Evolutionary conservation across 768 basidiomycete species (phyloP).

Genomic region (Collybia mongolica): DNA sequence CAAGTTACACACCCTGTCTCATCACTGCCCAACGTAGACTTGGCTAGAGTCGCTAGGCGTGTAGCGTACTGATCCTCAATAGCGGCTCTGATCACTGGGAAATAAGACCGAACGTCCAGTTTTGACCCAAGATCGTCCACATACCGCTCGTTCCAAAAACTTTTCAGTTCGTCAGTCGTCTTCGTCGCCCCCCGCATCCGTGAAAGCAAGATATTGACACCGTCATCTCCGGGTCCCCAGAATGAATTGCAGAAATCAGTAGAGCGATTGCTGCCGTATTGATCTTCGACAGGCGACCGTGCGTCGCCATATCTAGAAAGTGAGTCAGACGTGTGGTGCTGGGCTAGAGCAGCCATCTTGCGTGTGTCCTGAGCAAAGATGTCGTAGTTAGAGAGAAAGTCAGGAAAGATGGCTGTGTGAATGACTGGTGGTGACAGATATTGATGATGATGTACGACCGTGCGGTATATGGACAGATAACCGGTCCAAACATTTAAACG

Average conservation of each 20-base stretch:
- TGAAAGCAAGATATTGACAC: constrained; percentile 86
- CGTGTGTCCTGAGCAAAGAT: background rate
- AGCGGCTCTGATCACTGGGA: constrained; percentile 49
- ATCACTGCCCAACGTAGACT: constrained; percentile 73
- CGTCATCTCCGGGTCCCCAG: constrained; percentile 86
- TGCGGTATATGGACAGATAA: too few species aligned
- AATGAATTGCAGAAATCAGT: constrained; percentile 94
- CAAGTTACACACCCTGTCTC: constrained; percentile 79
- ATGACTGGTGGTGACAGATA: constrained; percentile 11
- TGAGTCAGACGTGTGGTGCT: constrained; percentile 65
- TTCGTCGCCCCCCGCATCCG: constrained; percentile 82
- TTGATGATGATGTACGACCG: constrained; percentile 10
- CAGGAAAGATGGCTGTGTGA: constrained; percentile 13
- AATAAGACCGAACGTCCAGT: constrained; percentile 1
- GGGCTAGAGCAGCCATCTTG: constrained; percentile 62
- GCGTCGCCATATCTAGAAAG: constrained; percentile 60
- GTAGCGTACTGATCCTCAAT: constrained; percentile 97
- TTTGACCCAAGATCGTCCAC: constrained; percentile 19
- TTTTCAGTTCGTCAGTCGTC: constrained; percentile 85
- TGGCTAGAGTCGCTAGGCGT: constrained; percentile 76
- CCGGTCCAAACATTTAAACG: too few species aligned
- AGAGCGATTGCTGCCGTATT: constrained; percentile 34
- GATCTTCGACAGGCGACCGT: constrained; percentile 45
- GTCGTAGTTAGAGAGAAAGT: background rate
- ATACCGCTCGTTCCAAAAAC: constrained; percentile 93